Conservation (phyloP, 2,329 filamentous ascomycete genomes). For the Parascedosporium putredinis region DNA sequence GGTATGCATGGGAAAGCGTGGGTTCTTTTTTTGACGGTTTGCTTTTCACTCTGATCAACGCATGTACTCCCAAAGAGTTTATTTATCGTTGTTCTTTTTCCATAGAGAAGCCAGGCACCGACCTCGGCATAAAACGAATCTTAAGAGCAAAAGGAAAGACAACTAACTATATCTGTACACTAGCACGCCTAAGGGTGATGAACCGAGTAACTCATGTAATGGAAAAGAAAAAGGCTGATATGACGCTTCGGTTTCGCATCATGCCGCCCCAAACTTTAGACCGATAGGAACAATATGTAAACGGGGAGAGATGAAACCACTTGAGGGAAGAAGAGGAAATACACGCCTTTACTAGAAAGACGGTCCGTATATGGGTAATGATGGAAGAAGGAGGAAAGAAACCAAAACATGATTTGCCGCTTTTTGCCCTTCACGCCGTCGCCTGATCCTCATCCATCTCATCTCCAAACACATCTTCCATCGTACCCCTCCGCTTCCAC, state of each 20-base stretch:
- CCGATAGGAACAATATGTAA: too few species aligned
- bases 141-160: neutral
- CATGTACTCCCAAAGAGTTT: too few species aligned
- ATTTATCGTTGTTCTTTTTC: neutral
- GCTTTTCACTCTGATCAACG: neutral
- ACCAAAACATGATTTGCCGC: too few species aligned
- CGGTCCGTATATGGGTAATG: neutral
- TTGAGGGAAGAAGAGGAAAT: neutral
- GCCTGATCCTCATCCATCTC: slow-evolving; percentile 41
- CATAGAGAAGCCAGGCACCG: neutral
- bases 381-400: neutral
- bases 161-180: neutral
- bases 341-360: neutral
- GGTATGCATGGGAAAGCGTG: slow-evolving; percentile 6
- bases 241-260: too few species aligned
- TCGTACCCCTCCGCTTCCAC: slow-evolving; percentile 36
- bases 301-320: too few species aligned
- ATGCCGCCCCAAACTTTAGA: too few species aligned
- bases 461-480: slow-evolving; percentile 45
- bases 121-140: neutral
- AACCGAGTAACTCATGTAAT: too few species aligned
- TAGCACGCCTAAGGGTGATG: too few species aligned
- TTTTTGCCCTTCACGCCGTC: neutral
- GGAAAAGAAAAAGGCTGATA: too few species aligned
- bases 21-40: neutral